These are phyloP conservation scores for Acanthamoeba royreba DNA, from an alignment of 208 protist genomes.

Conservation along the genomic window DNA sequence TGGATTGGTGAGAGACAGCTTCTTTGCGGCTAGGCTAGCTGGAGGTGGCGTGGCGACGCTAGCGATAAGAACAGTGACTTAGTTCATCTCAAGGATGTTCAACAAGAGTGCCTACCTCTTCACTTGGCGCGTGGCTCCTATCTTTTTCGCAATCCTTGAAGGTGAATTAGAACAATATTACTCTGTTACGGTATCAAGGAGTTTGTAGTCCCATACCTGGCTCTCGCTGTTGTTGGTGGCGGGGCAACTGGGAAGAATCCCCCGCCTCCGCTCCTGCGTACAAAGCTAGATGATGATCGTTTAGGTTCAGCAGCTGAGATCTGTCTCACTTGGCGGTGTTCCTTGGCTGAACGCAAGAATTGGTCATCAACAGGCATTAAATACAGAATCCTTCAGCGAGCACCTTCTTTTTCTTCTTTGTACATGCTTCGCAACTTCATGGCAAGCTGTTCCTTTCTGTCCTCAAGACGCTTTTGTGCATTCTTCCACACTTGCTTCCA, in stretches of 20 bases:
- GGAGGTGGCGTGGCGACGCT: neutral
- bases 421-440: neutral
- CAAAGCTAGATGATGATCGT: neutral
- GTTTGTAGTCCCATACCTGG: neutral
- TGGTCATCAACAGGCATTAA: too few relatives aligned
- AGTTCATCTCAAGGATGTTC: neutral
- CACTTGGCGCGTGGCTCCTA: neutral
- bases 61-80: too few relatives aligned
- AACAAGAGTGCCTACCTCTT: neutral
- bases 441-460: neutral
- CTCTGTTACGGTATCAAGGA: neutral
- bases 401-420: neutral
- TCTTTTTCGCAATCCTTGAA: neutral
- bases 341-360: neutral
- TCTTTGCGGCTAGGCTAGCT: too few relatives aligned
- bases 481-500: constrained; percentile 18
- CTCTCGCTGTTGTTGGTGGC: neutral
- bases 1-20: too few relatives aligned
- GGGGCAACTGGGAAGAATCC: neutral
- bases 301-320: neutral
- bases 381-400: neutral
- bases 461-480: neutral
- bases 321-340: neutral
- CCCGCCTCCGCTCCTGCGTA: neutral
- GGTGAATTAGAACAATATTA: neutral